Base-by-base conservation (phyloP, 2,329 filamentous ascomycete genomes). In the Ophioceras dolichostomum region DNA sequence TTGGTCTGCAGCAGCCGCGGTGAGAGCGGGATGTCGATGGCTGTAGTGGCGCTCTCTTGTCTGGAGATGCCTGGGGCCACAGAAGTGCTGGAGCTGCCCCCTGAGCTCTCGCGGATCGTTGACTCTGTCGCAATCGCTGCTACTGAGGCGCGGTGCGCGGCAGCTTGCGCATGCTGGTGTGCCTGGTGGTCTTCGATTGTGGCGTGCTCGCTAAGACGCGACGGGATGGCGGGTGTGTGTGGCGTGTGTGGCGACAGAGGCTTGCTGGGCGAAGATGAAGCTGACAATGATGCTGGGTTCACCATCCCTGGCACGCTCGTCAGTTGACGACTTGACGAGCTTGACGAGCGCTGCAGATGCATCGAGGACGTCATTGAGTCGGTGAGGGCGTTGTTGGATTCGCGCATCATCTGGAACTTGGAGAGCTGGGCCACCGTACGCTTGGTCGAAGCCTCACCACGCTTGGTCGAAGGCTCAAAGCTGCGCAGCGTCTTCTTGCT, bases 321-420 rank as follows among this genome's bases (percentile, higher is more conserved):
- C 34, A 78, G 50, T 39, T 76, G 73, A 20, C 73, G 62, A 45
- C 73, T 78, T 0, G 73, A 78, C 1, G 87, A 84, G 41, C 76
- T 83, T 4, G 83, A 86, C 1, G 86, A 91, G 28, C 84, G 76
- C 33, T 94, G 83, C 40, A 95, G 64, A 47, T 93, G 76, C 49
- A 87, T 72, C 0, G 89, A 96, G 1, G 86, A 91, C 20, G 85
- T 86, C 70, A 98, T 86, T 1, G 87, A 94, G 38, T 98, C 91
- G 0, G 86, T 93, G 29, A 98, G 69, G 5, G 77, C 83, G 39
- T 85, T 83, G 51, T 94, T 88, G 1, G 85, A 88, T 42, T 95
- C 89, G 45, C 77, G 75, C 83, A 96, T 89, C 41, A 76, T 72
- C 49, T 91, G 86, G 52, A 91, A 96, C 48, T 83, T 86, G 17